A percentile compares a stretch with the other conserved stretches of the same genome.
phyloP scores from a whole-genome alignment of 768 basidiomycete genomes.

The Mycena vitilis region DNA sequence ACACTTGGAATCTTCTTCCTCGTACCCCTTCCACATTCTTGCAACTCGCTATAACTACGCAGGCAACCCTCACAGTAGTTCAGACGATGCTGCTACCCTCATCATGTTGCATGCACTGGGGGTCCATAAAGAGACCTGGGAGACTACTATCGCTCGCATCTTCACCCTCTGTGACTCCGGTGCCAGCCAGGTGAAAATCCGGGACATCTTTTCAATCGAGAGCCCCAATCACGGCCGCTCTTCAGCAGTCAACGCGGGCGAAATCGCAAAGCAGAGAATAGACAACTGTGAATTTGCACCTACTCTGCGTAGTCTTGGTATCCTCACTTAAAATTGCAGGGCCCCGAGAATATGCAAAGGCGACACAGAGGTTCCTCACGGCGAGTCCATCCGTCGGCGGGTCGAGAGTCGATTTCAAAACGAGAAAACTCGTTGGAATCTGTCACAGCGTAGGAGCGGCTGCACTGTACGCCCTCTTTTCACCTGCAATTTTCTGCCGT shows the following conservation, averaged over 20 bases:
- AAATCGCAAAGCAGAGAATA: constrained; percentile 5
- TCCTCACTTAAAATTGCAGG: not conserved
- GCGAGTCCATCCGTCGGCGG: not conserved
- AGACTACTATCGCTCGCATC: constrained; percentile 13
- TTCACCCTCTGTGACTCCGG: not conserved
- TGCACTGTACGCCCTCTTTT: constrained; percentile 5
- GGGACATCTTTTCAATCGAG: constrained; percentile 18
- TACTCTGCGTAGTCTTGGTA: not conserved
- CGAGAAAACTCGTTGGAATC: constrained; percentile 19
- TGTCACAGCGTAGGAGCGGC: constrained; percentile 18
- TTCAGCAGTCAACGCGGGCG: constrained; percentile 7
- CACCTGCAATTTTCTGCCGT: not conserved
- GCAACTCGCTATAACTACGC: constrained; percentile 11
- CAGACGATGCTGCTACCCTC: constrained; percentile 9
- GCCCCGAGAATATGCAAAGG: constrained; percentile 17
- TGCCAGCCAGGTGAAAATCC: not conserved
- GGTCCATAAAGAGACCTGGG: constrained; percentile 28
- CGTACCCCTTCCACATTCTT: constrained; percentile 24
- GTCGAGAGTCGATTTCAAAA: not conserved
- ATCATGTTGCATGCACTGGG: constrained; percentile 17
- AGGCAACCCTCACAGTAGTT: not conserved
- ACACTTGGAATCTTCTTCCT: not conserved
- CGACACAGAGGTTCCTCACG: constrained; percentile 14
- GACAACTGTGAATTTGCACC: constrained; percentile 4
- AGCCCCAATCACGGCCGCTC: constrained; percentile 25